phyloP scores from a whole-genome alignment of 768 basidiomycete species.

The Suillus hirtellus region DNA sequence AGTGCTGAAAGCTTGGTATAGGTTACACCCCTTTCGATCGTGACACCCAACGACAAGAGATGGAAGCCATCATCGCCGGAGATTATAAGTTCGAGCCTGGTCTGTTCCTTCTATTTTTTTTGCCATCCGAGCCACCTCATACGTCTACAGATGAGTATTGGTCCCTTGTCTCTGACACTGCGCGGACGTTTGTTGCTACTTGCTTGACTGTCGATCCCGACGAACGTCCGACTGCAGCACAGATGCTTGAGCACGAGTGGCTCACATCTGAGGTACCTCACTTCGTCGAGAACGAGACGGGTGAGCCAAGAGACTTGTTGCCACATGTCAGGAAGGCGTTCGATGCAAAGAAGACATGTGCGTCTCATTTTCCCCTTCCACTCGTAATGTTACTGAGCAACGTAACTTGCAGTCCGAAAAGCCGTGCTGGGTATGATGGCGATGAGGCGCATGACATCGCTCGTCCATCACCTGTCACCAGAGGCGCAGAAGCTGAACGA shows the following conservation, averaged over 20 bases:
- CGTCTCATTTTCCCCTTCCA: slow-evolving; percentile 30
- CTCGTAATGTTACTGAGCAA: not conserved
- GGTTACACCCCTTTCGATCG: slow-evolving; percentile 98
- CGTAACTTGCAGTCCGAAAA: slow-evolving; percentile 66
- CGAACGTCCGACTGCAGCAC: slow-evolving; percentile 73
- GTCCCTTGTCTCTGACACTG: slow-evolving; percentile 79
- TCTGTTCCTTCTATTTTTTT: slow-evolving; percentile 17
- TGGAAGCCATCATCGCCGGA: slow-evolving; percentile 92
- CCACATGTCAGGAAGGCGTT: slow-evolving; percentile 90
- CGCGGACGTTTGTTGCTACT: slow-evolving; percentile 75
- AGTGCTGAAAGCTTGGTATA: slow-evolving; percentile 21
- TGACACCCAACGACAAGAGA: slow-evolving; percentile 84
- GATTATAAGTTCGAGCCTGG: slow-evolving; percentile 90
- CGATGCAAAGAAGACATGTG: slow-evolving; percentile 85
- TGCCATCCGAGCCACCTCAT: not conserved
- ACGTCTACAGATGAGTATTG: slow-evolving; percentile 68
- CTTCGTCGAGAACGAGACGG: slow-evolving; percentile 59
- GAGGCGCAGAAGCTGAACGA: slow-evolving; percentile 53
- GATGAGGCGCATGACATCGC: slow-evolving; percentile 72
- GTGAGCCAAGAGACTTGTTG: slow-evolving; percentile 73
- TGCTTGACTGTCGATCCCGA: slow-evolving; percentile 87
- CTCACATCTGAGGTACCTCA: slow-evolving; percentile 68
- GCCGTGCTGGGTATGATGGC: slow-evolving; percentile 87
- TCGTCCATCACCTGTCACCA: slow-evolving; percentile 40
- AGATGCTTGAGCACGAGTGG: slow-evolving; percentile 69